These are phyloP conservation scores for Trichosanthes truncata DNA, from an alignment of 306 rosid genomes.

Conservation along the genomic window DNA sequence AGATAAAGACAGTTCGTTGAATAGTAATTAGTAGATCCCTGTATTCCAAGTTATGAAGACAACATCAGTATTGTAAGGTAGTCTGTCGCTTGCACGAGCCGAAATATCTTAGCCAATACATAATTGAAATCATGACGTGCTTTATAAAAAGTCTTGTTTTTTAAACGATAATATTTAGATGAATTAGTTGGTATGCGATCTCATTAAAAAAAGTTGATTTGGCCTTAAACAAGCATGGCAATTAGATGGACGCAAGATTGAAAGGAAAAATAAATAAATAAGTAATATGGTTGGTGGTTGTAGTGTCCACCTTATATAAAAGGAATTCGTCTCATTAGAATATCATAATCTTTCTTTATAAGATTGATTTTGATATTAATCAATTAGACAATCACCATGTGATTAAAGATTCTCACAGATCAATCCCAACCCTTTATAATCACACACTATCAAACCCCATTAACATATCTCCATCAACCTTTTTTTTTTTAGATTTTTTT, in stretches of 20 bases:
- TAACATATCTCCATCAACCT: not conserved
- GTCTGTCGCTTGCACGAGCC: not conserved
- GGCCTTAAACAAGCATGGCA: not conserved
- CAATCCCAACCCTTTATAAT: not conserved
- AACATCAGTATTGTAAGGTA: not conserved
- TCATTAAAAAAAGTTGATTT: not conserved
- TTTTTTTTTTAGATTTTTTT: not conserved
- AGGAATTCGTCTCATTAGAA: slow-evolving; percentile 11
- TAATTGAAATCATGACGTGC: not conserved
- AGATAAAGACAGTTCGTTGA: not conserved
- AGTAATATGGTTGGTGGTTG: slow-evolving; percentile 1
- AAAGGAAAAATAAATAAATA: not conserved
- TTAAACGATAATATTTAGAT: not conserved
- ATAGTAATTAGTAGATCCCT: not conserved
- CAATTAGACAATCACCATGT: slow-evolving; percentile 7
- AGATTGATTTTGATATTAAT: not conserved
- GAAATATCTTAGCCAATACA: not conserved
- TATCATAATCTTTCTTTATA: slow-evolving; percentile 18
- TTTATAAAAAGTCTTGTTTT: not conserved
- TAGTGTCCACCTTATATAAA: slow-evolving; percentile 5
- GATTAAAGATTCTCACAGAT: slow-evolving; percentile 7
- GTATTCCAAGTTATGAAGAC: not conserved
- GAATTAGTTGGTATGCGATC: not conserved
- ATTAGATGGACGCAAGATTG: not conserved
- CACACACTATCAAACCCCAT: not conserved